Conservation (phyloP, 2,329 filamentous ascomycete species). For the Alternaria ethzedia region DNA sequence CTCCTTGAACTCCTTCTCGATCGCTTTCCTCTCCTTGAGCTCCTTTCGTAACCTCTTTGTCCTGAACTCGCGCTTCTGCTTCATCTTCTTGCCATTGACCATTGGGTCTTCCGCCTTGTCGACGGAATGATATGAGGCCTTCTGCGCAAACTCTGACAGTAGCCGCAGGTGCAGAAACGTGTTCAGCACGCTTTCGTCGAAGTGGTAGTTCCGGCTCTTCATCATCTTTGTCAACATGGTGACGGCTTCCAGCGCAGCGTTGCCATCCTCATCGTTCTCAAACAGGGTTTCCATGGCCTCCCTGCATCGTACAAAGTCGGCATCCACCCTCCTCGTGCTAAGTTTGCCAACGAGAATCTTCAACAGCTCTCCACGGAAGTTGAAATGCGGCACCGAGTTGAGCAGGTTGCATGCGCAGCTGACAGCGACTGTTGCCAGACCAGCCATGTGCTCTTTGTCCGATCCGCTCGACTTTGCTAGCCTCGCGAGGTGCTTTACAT, state of each 20-base stretch:
- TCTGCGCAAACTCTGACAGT: conserved; percentile 84
- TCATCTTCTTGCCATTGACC: conserved; percentile 64
- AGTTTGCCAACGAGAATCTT: conserved; percentile 87
- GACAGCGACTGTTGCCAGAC: conserved; percentile 76
- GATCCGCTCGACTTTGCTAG: conserved; percentile 66
- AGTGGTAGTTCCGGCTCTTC: conserved; percentile 80
- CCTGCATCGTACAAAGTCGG: conserved; percentile 77
- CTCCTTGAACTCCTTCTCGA: conserved; percentile 92
- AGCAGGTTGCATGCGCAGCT: conserved; percentile 85
- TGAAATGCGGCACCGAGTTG: conserved; percentile 90
- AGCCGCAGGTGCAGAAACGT: conserved; percentile 89
- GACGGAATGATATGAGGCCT: conserved; percentile 78
- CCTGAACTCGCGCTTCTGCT: conserved; percentile 81
- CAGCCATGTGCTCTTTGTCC: conserved; percentile 46
- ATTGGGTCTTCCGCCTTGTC: conserved; percentile 64
- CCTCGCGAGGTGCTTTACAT: conserved; percentile 76
- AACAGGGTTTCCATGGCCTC: conserved; percentile 83
- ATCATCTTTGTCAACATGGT: conserved; percentile 92
- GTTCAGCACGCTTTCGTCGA: conserved; percentile 87
- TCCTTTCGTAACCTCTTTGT: conserved; percentile 88
- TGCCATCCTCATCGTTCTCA: conserved; percentile 85
- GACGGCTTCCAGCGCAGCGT: conserved; percentile 85
- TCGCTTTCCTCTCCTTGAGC: conserved; percentile 80
- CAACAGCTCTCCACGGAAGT: conserved; percentile 86
- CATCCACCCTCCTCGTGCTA: conserved; percentile 72